Percentiles rank a stretch among this genome's conserved stretches.
These are phyloP conservation scores for Salmacisia buchloeana DNA, from an alignment of 1,284 basidiomycete genomes.

Conservation along the genomic window DNA sequence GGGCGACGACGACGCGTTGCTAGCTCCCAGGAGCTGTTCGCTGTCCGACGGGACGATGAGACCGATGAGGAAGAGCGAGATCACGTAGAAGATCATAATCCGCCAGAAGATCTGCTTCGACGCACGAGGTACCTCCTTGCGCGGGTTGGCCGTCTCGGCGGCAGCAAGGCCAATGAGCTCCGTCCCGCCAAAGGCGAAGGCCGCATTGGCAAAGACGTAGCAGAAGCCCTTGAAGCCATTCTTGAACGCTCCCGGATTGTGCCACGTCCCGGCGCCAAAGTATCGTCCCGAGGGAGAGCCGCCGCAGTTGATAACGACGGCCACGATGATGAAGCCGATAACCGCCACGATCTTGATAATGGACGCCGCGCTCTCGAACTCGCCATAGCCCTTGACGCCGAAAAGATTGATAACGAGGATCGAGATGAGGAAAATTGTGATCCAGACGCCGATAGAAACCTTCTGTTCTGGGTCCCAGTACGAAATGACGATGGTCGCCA, in stretches of 20 bases:
- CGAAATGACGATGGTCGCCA: constrained; percentile 51
- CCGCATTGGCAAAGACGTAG: constrained; percentile 43
- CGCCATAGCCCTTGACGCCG: constrained; percentile 52
- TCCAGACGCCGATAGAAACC: constrained; percentile 35
- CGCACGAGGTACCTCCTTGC: constrained; percentile 55
- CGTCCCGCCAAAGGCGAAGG: constrained; percentile 46
- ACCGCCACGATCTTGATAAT: constrained; percentile 59
- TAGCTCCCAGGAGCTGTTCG: constrained; percentile 27
- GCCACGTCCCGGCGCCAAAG: constrained; percentile 8
- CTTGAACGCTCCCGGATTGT: constrained; percentile 31
- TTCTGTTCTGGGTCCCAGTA: constrained; percentile 43
- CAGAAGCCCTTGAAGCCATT: constrained; percentile 49
- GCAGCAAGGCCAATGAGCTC: constrained; percentile 64
- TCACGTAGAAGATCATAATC: constrained; percentile 56
- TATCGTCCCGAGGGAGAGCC: constrained; percentile 39
- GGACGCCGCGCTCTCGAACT: constrained; percentile 58
- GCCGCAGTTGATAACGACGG: constrained; percentile 54
- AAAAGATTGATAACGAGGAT: constrained; percentile 35
- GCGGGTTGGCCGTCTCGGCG: constrained; percentile 59
- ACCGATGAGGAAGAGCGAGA: constrained; percentile 60
- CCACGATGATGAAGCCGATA: constrained; percentile 59
- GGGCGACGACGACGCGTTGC: constrained; percentile 50
- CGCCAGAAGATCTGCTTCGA: constrained; percentile 55
- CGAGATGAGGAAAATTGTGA: constrained; percentile 34
- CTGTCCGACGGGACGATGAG: constrained; percentile 54